Evolutionary conservation across 192 early-diverging fungal genomes (phyloP), one percentile per base, ranked within the genome.

Genomic region (Coemansia sp.): DNA sequence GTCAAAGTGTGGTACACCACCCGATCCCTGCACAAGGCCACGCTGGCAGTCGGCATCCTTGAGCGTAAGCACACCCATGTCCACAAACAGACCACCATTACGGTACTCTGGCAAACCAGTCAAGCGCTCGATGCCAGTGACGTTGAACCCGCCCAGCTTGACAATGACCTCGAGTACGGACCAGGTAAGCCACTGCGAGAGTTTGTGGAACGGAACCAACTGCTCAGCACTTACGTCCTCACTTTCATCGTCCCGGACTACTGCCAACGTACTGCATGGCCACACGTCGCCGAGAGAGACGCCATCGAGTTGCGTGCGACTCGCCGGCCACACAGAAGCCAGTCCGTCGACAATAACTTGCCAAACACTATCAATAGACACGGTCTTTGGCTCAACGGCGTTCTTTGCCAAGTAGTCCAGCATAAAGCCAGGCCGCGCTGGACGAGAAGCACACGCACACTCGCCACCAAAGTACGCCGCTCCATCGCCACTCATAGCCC

Each of bases 151-250:
- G 29, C 71, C 74, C 47, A 93, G 76, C 24, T 86, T 83, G 52
- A 86, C 84, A 16, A 97, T 72, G 5, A 92, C 88, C 50, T 97
- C 96, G 79, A 95, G 87, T 43, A 97, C 85, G 3, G 94, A 96
- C 82, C 96, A 97, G 1, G 94, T 93, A 44, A 98, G 89, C 96
- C 96, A 98, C 75, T 98, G 96, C 7, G 95, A 94, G 52, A 98
- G 87, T 69, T 98, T 98, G 80, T 98, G 94, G 80, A 97, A 95
- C 16, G 92, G 83, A 20, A 95, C 91, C 41, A 93, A 79, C 29
- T 80, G 69, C 27, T 88, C 81, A 33, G 57, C 55, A 24, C 18
- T 70, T 16, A 68, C 36, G 15, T 5, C 52, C 47, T 76, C 55
- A 40, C 31, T 29, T 31, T 69, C 58, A 2, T 71, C 70, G 13